Evolutionary conservation across 306 rosid species (phyloP), one percentile per base, ranked within the genome.

Genomic region (Astragalus membranaceus): DNA sequence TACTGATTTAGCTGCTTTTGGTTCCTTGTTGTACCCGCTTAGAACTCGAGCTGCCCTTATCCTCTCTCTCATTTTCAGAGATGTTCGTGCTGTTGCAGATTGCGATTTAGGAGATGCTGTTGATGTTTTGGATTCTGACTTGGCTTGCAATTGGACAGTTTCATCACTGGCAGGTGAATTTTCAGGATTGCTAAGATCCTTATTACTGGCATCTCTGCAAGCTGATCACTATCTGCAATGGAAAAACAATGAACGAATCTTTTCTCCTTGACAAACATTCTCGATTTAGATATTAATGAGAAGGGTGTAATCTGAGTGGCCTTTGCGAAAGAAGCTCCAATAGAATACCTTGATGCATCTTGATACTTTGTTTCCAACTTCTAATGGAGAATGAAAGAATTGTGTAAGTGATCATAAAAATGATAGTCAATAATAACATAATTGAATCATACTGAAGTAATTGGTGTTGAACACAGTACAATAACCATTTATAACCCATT

Each of bases 21-120:
- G 36, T 67, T 93, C 92, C 1, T 78, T 68, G 71, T 79, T 68
- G 71, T 84, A 81, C 48, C 85, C 89, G 66, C 67, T 78, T 8
- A 85, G 76, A 62, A 82, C 90, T 66, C 96, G 90, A 50, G 97
- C 97, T 4, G 92, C 97, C 76, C 86, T 88, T 64, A 93, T 77
- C 76, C 96, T 87, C 77, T 93, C 98, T 79, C 89, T 85, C 36
- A 92, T 92, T 0, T 92, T 88, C 42, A 86, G 46, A 10, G 96
- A 74, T 0, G 86, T 74, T 62, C 81, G 80, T 75, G 80, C 85
- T 13, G 72, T 67, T 3, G 47, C 69, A 48, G 85, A 52, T 73
- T 73, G 85, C 10, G 33, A 61, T 32, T 56, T 69, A 10, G 84
- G 59, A 52, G 88, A 54, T 39, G 67, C 71, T 16, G 84, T 82